Base-by-base conservation (phyloP, 306 rosid species). In the Dryas octopetala region DNA sequence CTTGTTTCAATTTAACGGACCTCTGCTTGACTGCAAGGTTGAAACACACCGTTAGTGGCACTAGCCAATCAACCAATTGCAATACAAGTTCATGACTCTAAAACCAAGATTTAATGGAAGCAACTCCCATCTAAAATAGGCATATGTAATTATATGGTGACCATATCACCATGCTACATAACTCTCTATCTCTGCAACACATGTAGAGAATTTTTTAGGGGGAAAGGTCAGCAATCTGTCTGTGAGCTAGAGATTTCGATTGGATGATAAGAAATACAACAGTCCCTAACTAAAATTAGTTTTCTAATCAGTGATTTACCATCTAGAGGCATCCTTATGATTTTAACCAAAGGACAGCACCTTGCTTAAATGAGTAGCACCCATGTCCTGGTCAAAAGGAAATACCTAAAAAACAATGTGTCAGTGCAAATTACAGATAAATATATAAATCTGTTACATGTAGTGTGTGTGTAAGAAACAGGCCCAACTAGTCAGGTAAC, bases 281-380 rank as follows among this genome's bases (percentile, higher is more conserved):
- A 75, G 53, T 63, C 77, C 75, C 73, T 52, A 66, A 79, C 53
- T 71, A 66, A 81, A 81, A 78, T 68, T 73, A 23, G 66, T 55
- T 77, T 75, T 86, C 81, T 76, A 66, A 82, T 85, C 74, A 79
- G 83, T 82, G 66, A 79, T 77, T 88, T 92, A 88, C 89, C 87
- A 87, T 88, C 86, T 83, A 86, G 86, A 79, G 87, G 83, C 82
- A 85, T 77, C 86, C 85, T 86, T 84, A 86, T 78, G 89, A 77
- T 70, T 79, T 75, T 77, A 87, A 84, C 91, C 89, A 86, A 68
- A 84, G 88, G 84, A 80, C 77, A 65, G 86, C 85, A 79, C 81
- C 89, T 76, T 85, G 83, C 77, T 81, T 81, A 82, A 51, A 77
- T 66, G 79, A 72, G 81, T 74, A 79, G 90, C 86, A 86, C 87